phyloP scores from a whole-genome alignment of 169 alveolate species.

The Plasmodium fragile region DNA sequence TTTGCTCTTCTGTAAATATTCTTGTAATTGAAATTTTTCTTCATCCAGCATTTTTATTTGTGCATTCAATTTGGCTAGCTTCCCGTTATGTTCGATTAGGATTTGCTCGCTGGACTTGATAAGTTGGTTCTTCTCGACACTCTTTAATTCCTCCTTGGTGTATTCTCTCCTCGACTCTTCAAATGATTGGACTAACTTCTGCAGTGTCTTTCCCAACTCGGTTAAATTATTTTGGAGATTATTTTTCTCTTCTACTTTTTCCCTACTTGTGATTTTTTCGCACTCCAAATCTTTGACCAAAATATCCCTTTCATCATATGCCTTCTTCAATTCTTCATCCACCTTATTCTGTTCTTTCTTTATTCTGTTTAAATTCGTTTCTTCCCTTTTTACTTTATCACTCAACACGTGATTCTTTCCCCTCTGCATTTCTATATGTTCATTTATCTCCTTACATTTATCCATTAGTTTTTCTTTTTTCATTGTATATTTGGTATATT shows the following conservation, averaged over 20 bases:
- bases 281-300: constrained; percentile 32
- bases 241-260: constrained; percentile 42
- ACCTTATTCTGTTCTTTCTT: constrained; percentile 3
- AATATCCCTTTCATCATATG: background rate
- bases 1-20: constrained; percentile 42
- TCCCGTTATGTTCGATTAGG: constrained; percentile 15
- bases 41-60: constrained; percentile 51
- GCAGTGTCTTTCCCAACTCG: constrained; percentile 5
- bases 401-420: constrained; percentile 5
- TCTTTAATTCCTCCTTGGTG: constrained; percentile 28
- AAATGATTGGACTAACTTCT: background rate
- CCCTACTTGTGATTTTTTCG: constrained; percentile 20
- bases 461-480: constrained; percentile 22
- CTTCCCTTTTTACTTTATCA: constrained; percentile 15
- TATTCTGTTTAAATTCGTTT: constrained; percentile 14
- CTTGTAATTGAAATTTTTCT: constrained; percentile 46
- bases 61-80: background rate
- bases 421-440: constrained; percentile 5
- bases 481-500: constrained; percentile 20
- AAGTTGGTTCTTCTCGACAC: constrained; percentile 31
- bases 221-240: constrained; percentile 10
- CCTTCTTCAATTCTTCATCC: background rate
- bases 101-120: constrained; percentile 42
- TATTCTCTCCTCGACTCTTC: constrained; percentile 38
- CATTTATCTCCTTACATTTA: constrained; percentile 6